Evolutionary conservation across 495 filamentous ascomycete genomes (phyloP).

Genomic region (Penicillium taxi): DNA sequence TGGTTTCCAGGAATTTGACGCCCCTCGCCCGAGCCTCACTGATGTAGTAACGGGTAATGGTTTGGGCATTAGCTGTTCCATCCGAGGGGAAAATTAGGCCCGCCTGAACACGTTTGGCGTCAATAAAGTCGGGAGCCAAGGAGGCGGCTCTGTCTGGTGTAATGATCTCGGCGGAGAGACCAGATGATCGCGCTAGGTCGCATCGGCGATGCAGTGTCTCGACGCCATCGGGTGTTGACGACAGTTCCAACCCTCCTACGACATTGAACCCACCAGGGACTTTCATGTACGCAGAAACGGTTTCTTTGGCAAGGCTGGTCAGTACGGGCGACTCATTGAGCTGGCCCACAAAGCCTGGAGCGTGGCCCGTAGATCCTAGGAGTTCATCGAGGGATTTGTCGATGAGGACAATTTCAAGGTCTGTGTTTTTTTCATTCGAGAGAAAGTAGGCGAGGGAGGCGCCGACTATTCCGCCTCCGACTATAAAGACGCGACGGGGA

Average conservation of each 20-base stretch:
- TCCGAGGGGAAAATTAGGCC: slow-evolving; percentile 21
- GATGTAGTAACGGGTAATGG: slow-evolving; percentile 21
- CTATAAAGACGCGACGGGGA: slow-evolving; percentile 22
- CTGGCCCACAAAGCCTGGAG: slow-evolving; percentile 32
- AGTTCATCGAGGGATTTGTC: slow-evolving; percentile 17
- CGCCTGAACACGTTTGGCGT: slow-evolving; percentile 10
- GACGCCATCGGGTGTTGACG: slow-evolving; percentile 17
- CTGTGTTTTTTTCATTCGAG: slow-evolving; percentile 13
- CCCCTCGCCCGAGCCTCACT: slow-evolving; percentile 26
- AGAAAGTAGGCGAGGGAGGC: slow-evolving; percentile 29
- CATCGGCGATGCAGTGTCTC: slow-evolving; percentile 16
- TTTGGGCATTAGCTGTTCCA: slow-evolving; percentile 22
- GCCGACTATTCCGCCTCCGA: slow-evolving; percentile 43
- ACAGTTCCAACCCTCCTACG: slow-evolving; percentile 27
- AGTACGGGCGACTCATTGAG: slow-evolving; percentile 28
- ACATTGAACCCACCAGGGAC: slow-evolving; percentile 22
- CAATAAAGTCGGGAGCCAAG: slow-evolving; percentile 25
- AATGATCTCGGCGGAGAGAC: slow-evolving; percentile 22
- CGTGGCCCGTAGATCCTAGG: slow-evolving; percentile 24
- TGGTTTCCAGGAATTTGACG: slow-evolving; percentile 17
- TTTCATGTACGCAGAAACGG: slow-evolving; percentile 21
- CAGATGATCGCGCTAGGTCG: slow-evolving; percentile 13
- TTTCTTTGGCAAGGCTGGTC: slow-evolving; percentile 25
- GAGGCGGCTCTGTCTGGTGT: slow-evolving; percentile 15
- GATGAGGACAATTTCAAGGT: slow-evolving; percentile 14